Conservation (phyloP, 2,329 filamentous ascomycete species). For the Monilinia aucupariae region DNA sequence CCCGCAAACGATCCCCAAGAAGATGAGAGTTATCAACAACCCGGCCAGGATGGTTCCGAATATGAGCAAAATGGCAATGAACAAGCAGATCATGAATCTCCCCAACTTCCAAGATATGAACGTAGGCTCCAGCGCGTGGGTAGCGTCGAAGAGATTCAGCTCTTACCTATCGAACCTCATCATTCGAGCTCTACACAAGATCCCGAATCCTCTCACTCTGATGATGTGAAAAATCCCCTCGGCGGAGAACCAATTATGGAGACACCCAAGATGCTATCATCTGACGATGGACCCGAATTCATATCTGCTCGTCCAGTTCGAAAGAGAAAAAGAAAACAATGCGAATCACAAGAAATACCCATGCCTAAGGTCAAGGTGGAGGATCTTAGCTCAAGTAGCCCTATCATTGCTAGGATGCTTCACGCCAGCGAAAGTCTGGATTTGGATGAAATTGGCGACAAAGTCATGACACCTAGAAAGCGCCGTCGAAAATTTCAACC, state of each 20-base stretch:
- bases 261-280: conserved; percentile 5
- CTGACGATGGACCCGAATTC: conserved; percentile 27
- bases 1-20: not conserved
- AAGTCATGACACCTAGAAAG: conserved; percentile 35
- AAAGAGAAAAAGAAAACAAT: conserved; percentile 27
- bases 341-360: conserved; percentile 14
- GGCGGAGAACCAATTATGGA: not conserved
- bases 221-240: not conserved
- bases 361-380: conserved; percentile 31
- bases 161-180: conserved; percentile 19
- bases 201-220: conserved; percentile 16
- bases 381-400: conserved; percentile 28
- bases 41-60: not conserved
- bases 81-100: not conserved
- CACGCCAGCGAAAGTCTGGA: conserved; percentile 33
- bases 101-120: conserved; percentile 1
- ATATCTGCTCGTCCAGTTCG: conserved; percentile 27
- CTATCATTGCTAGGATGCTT: conserved; percentile 23
- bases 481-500: conserved; percentile 18
- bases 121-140: not conserved
- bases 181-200: conserved; percentile 31
- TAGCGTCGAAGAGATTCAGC: conserved; percentile 16
- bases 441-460: conserved; percentile 36
- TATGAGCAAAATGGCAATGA: not conserved
- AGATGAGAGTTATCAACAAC: not conserved